Base-by-base conservation (phyloP, 2,329 filamentous ascomycete genomes). In the Aspergillus transmontanensis region DNA sequence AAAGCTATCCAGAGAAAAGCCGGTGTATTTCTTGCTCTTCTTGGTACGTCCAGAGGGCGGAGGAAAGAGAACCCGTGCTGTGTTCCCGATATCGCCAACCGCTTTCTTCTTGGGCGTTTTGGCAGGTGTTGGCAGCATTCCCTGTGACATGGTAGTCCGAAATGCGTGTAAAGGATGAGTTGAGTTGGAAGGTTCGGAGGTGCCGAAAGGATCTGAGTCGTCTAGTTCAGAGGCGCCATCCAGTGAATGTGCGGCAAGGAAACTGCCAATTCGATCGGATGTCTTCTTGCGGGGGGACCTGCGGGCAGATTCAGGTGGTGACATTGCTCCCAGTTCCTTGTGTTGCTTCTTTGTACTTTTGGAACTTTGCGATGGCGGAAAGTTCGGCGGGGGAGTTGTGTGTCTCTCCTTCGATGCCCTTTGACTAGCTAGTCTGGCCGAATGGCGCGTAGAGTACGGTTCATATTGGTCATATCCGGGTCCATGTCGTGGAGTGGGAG, bases 21-120 rank as follows among this genome's bases (percentile, higher is more conserved):
- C 79, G 57, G 75, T 76, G 64, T 80, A 76, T 69, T 81, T 81
- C 67, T 78, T 81, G 58, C 72, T 77, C 70, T 82, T 83, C 66
- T 80, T 82, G 61, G 71, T 64, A 67, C 83, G 83, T 58, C 79
- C 80, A 9, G 83, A 80, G 64, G 81, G 81, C 66, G 75, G 78
- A 65, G 82, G 82, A 71, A 87, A 87, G 32, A 87, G 75, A 32
- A 83, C 78, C 63, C 86, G 84, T 32, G 85, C 82, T 41, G 85
- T 82, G 6, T 80, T 73, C 57, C 80, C 77, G 58, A 84, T 71
- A 62, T 82, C 78, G 16, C 75, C 71, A 26, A 81, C 71, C 3
- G 78, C 72, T 66, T 84, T 85, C 77, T 87, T 88, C 70, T 81
- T 81, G 11, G 87, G 87, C 11, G 87, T 89, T 75, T 89, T 89